Conservation (phyloP, 2,329 filamentous ascomycete genomes). For the Botrytis fabae region DNA sequence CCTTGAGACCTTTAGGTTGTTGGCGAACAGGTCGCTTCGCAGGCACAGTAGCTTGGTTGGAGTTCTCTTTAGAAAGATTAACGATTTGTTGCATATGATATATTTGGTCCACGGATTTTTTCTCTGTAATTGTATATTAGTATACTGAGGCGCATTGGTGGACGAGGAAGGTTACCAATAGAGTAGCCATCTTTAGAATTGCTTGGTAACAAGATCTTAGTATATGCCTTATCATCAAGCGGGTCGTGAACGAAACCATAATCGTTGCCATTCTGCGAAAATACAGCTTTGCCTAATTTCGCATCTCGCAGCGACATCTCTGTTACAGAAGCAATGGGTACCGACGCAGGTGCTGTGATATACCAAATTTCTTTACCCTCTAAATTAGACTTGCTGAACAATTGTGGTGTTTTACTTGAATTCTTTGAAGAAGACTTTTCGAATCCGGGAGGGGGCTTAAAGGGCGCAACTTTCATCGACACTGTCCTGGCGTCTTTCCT, state of each 20-base stretch:
- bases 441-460: conserved; percentile 38
- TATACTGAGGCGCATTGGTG: neutral
- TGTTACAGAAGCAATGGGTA: conserved; percentile 67
- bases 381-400: conserved; percentile 60
- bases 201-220: conserved; percentile 62
- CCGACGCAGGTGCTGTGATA: conserved; percentile 69
- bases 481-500: conserved; percentile 24
- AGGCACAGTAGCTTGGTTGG: conserved; percentile 45
- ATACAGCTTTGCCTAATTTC: conserved; percentile 52
- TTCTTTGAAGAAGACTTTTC: conserved; percentile 27
- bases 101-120: conserved; percentile 53
- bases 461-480: conserved; percentile 27
- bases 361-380: conserved; percentile 78
- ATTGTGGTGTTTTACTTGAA: conserved; percentile 41
- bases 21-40: conserved; percentile 56
- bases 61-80: conserved; percentile 44
- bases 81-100: conserved; percentile 66
- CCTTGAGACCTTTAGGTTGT: conserved; percentile 67
- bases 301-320: conserved; percentile 62
- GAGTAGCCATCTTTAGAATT: conserved; percentile 55
- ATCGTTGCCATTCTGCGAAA: conserved; percentile 63
- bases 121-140: conserved; percentile 27
- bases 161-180: conserved; percentile 45
- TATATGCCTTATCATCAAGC: conserved; percentile 51
- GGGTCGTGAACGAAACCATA: conserved; percentile 61